A percentile compares a stretch with the other conserved stretches of the same genome.
These are phyloP conservation scores for Cryptococcus deneoformans DNA, from an alignment of 1,284 basidiomycete species.

Conservation along the genomic window DNA sequence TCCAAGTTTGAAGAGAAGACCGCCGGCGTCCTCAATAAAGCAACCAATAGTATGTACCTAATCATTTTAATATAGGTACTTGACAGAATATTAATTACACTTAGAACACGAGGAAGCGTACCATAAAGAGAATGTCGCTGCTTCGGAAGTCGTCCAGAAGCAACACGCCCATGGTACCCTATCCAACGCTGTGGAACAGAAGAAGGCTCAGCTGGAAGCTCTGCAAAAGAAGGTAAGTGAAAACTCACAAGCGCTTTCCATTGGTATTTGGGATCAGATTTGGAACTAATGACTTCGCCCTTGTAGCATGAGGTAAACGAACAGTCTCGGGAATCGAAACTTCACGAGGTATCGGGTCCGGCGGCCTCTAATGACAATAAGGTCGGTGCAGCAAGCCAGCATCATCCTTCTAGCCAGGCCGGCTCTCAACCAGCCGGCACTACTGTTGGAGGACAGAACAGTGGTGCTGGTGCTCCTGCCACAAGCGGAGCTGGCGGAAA, in stretches of 20 bases:
- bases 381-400: background rate
- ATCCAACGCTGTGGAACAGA: slow-evolving; percentile 19
- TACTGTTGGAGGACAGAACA: background rate
- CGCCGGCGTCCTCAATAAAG: slow-evolving; percentile 29
- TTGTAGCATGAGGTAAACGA: slow-evolving; percentile 20
- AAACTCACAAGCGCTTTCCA: background rate
- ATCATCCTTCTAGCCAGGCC: background rate
- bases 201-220: slow-evolving; percentile 28
- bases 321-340: slow-evolving; percentile 15
- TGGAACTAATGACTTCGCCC: background rate
- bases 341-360: slow-evolving; percentile 11
- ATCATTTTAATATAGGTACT: background rate
- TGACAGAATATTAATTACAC: background rate
- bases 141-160: slow-evolving; percentile 21
- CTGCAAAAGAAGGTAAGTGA: slow-evolving; percentile 22
- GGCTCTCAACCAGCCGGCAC: background rate
- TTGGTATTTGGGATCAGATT: background rate
- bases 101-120: slow-evolving; percentile 33
- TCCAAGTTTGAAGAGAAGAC: slow-evolving; percentile 35
- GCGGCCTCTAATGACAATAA: background rate
- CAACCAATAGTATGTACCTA: slow-evolving; percentile 27
- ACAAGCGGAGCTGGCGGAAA: slow-evolving; percentile 1
- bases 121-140: slow-evolving; percentile 21
- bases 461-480: background rate
- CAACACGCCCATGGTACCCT: slow-evolving; percentile 24